Evolutionary conservation across 2,329 filamentous ascomycete genomes (phyloP), one percentile per base, ranked within the genome.

Genomic region (Moelleriella libera): DNA sequence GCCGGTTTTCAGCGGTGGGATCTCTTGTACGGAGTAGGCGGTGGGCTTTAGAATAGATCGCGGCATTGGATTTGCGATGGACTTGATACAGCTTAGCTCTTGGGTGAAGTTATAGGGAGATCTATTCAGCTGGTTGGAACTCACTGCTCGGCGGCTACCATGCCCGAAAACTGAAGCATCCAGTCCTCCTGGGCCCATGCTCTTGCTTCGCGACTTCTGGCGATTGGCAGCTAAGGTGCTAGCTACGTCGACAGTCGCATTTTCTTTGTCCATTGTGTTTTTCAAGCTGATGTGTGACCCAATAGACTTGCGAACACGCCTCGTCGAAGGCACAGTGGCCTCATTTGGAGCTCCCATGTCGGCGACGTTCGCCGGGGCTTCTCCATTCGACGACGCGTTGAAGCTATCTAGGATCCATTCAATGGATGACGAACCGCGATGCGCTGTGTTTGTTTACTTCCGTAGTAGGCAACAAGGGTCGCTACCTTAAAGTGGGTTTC

Each of bases 141-240:
- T 59, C 75, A 92, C 88, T 69, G 88, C 85, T 63, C 85, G 78
- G 57, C 85, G 74, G 62, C 94, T 94, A 34, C 85, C 86, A 58
- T 73, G 78, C 43, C 76, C 77, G 58, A 83, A 76, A 63, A 84
- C 88, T 48, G 94, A 72, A 49, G 83, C 82, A 70, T 94, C 88
- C 43, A 95, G 67, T 30, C 89, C 88, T 45, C 90, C 92, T 12
- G 92, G 90, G 2, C 92, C 92, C 55, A 98, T 82, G 67, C 90
- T 97, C 71, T 96, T 97, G 67, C 90, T 96, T 54, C 92, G 82
- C 49, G 83, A 85, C 67, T 88, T 90, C 68, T 75, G 76, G 52
- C 74, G 70, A 58, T 64, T 72, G 49, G 69, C 70, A 31, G 69
- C 71, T 54, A 72, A 59, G 49, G 69, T 66, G 53, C 75, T 72